Conservation (phyloP, 129 eudicot species). For the Mikania micrantha region DNA sequence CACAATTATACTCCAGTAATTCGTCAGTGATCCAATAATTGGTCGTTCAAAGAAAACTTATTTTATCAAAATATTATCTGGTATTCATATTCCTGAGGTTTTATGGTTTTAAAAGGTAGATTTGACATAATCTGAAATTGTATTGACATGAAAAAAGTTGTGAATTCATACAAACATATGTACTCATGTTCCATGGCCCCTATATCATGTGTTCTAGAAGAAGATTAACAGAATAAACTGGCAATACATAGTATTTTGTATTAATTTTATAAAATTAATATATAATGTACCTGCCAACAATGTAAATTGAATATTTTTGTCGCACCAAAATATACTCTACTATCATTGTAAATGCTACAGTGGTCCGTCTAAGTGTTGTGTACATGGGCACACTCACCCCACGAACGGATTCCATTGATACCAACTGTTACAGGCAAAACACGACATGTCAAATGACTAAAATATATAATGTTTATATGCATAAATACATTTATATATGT, state of each 20-base stretch:
- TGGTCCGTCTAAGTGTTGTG: slow-evolving; percentile 55
- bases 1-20: too few relatives aligned
- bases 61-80: too few relatives aligned
- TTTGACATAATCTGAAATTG: neutral
- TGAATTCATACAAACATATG: neutral
- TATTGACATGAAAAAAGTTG: neutral
- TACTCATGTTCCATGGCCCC: neutral
- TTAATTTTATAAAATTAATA: neutral
- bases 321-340: slow-evolving; percentile 43
- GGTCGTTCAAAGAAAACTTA: too few relatives aligned
- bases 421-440: slow-evolving; percentile 25
- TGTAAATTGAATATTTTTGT: slow-evolving; percentile 28
- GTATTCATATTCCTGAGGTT: neutral
- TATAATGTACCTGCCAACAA: slow-evolving; percentile 39
- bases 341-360: slow-evolving; percentile 53
- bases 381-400: slow-evolving; percentile 59
- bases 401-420: slow-evolving; percentile 51
- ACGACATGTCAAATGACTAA: neutral
- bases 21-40: too few relatives aligned
- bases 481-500: too few relatives aligned
- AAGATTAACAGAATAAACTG: neutral
- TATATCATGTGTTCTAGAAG: neutral
- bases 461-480: neutral
- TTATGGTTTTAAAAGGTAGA: neutral
- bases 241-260: neutral